Base-by-base conservation (phyloP, 1,139 yeast species). In the Yamadazyma friedrichii region DNA sequence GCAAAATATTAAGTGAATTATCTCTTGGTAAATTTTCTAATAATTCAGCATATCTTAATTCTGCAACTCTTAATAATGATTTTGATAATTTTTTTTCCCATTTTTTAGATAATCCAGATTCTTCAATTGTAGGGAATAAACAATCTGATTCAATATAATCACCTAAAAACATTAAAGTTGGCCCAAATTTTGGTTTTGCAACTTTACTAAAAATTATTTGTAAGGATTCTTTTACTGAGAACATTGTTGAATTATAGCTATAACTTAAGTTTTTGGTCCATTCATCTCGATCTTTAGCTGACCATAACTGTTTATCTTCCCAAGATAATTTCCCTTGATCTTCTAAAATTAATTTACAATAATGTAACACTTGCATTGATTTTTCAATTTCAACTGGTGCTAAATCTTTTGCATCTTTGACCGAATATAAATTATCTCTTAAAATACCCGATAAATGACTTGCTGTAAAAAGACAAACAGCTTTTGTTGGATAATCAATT, bases 11-110 rank as follows among this genome's bases (percentile, higher is more conserved):
- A 13, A 85, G 62, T 0, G 83, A 68, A 42, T 73, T 70, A 53
- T 85, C 91, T 44, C 87, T 67, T 0, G 95, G 94, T 16, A 85
- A 64, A n/a, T 65, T 64, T 8, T 73, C 67, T 26, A 86, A 64
- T 15, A 81, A 58, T 9, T 74, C 74, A 12, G 82, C 80, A 53
- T 87, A 87, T 49, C 82, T 74, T 3, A 60, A 51, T 47, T 82
- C 88, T 1, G 88, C 74, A 0, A 78, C 70, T 15, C 74, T 65
- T 15, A 78, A 62, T 9, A 84, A 60, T 0, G 78, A 53, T 33
- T 72, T 74, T 10, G 73, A 68, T 9, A 83, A 59, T 40, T 67
- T 67, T 48, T 71, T 75, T 36, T 80, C 70, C 80, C 83, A 79
- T 49, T 70, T 72, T 31, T 69, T 64, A 24, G 70, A 63, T 6